These are phyloP conservation scores for Blastobotrys capitulatus DNA, from an alignment of 1,139 yeast genomes.

Conservation along the genomic window DNA sequence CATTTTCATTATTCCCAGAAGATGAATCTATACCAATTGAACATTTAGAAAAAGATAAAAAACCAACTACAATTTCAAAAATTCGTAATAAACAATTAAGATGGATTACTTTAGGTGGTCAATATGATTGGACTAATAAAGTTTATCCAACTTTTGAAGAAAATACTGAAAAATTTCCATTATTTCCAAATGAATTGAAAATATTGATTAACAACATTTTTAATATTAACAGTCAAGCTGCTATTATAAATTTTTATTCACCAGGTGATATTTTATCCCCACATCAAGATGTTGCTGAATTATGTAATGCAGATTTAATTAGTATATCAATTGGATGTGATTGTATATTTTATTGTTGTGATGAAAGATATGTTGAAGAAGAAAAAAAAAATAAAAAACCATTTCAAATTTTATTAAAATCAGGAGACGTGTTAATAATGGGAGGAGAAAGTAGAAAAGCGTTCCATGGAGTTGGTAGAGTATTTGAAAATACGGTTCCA, in stretches of 20 bases:
- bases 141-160: conserved; percentile 36
- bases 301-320: conserved; percentile 32
- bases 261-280: conserved; percentile 42
- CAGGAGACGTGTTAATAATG: conserved; percentile 41
- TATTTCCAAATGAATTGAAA: conserved; percentile 32
- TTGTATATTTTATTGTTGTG: conserved; percentile 35
- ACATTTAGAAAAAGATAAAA: conserved; percentile 15
- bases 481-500: conserved; percentile 35
- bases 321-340: conserved; percentile 38
- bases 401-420: conserved; percentile 31
- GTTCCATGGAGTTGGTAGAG: conserved; percentile 40
- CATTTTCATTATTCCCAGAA: conserved; percentile 18
- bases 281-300: conserved; percentile 43
- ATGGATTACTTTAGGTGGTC: conserved; percentile 44
- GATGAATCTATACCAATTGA: conserved; percentile 9
- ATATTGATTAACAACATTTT: conserved; percentile 22
- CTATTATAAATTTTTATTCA: conserved; percentile 40
- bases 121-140: conserved; percentile 42
- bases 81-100: conserved; percentile 32
- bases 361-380: conserved; percentile 15
- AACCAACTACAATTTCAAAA: conserved; percentile 15
- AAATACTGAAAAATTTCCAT: conserved; percentile 33
- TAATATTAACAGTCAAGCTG: conserved; percentile 36
- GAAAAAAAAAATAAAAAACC: conserved; percentile 21
- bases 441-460: conserved; percentile 38